These are phyloP conservation scores for Collybia mongolica DNA, from an alignment of 768 basidiomycete genomes.

Conservation along the genomic window DNA sequence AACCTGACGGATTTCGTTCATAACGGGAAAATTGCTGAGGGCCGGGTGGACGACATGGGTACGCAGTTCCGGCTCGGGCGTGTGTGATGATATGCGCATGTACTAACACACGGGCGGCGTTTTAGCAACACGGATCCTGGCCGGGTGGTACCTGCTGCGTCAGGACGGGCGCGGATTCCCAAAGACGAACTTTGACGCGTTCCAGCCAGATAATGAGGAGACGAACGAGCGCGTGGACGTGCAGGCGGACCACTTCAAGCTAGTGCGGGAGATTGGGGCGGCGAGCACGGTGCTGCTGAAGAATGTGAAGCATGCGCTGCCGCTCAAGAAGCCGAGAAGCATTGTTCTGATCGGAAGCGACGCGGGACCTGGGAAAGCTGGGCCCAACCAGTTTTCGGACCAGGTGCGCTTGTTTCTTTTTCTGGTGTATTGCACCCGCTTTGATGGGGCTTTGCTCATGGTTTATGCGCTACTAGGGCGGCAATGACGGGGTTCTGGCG, in stretches of 20 bases:
- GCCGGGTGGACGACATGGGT: constrained; percentile 78
- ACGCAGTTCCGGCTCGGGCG: constrained; percentile 16
- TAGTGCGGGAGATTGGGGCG: constrained; percentile 73
- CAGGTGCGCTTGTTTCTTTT: constrained; percentile 25
- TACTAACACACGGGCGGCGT: neutral
- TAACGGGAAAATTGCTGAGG: constrained; percentile 67
- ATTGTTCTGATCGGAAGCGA: constrained; percentile 65
- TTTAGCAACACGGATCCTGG: constrained; percentile 70
- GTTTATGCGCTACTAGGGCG: constrained; percentile 30
- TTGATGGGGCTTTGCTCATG: neutral
- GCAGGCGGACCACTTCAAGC: constrained; percentile 61
- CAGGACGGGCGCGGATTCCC: constrained; percentile 70
- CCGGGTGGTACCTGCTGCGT: constrained; percentile 63
- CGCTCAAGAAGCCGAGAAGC: constrained; percentile 57
- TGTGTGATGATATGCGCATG: neutral
- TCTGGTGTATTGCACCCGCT: neutral
- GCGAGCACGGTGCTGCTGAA: constrained; percentile 77
- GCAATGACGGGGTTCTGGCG: constrained; percentile 70
- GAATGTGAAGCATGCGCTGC: constrained; percentile 57
- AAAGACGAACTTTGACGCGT: constrained; percentile 68
- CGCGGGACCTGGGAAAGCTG: constrained; percentile 59
- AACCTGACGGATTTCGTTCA: constrained; percentile 68
- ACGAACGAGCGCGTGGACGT: constrained; percentile 68
- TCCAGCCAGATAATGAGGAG: constrained; percentile 44
- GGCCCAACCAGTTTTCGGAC: constrained; percentile 72